These are phyloP conservation scores for Filobasidium wieringae DNA, from an alignment of 768 basidiomycete species.

Conservation along the genomic window DNA sequence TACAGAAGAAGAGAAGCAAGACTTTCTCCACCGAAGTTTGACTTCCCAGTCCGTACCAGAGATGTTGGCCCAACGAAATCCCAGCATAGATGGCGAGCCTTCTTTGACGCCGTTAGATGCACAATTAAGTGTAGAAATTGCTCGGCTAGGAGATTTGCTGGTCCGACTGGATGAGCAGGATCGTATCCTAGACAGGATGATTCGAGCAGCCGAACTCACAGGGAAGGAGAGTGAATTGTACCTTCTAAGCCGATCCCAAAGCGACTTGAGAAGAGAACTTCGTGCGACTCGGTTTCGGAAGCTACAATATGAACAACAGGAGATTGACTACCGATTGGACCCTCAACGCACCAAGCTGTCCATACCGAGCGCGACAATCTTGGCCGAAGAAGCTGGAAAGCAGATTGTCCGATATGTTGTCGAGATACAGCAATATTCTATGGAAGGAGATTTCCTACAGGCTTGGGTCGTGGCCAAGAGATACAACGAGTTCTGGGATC, in stretches of 20 bases:
- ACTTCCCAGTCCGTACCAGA: not conserved
- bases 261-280: slow-evolving; percentile 67
- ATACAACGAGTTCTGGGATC: slow-evolving; percentile 86
- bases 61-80: not conserved
- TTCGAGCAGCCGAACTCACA: slow-evolving; percentile 87
- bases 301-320: slow-evolving; percentile 85
- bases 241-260: slow-evolving; percentile 68
- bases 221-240: slow-evolving; percentile 77
- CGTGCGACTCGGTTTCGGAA: slow-evolving; percentile 79
- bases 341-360: slow-evolving; percentile 73
- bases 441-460: slow-evolving; percentile 56
- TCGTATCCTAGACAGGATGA: slow-evolving; percentile 68
- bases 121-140: slow-evolving; percentile 75
- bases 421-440: slow-evolving; percentile 77
- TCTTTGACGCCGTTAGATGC: slow-evolving; percentile 48
- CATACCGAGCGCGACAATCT: slow-evolving; percentile 69
- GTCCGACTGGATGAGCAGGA: slow-evolving; percentile 67
- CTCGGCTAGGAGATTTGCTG: slow-evolving; percentile 63
- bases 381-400: slow-evolving; percentile 62
- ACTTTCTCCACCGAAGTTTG: not conserved
- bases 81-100: not conserved
- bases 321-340: slow-evolving; percentile 72
- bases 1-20: not conserved
- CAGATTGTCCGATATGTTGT: slow-evolving; percentile 83
- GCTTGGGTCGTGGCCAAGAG: slow-evolving; percentile 89